phyloP scores from a whole-genome alignment of 192 early-diverging fungal species.

The Coemansia sp. region DNA sequence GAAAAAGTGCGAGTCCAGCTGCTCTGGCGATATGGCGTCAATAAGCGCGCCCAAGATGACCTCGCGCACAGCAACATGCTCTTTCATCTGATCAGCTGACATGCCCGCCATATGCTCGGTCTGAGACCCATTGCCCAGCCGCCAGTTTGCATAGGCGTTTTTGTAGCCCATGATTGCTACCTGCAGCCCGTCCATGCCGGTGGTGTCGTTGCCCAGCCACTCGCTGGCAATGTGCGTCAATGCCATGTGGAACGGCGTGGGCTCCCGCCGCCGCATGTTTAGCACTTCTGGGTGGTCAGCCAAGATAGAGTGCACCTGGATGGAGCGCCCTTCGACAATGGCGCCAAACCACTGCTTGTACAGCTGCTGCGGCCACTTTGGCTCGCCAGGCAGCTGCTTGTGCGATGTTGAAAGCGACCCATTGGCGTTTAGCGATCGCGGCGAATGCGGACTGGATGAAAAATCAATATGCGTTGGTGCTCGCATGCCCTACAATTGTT shows the following conservation, averaged over 20 bases:
- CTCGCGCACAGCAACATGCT: slow-evolving; percentile 49
- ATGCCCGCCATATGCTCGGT: slow-evolving; percentile 43
- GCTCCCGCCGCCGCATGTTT: slow-evolving; percentile 50
- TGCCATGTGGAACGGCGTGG: slow-evolving; percentile 53
- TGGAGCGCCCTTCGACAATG: slow-evolving; percentile 51
- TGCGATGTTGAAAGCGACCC: slow-evolving; percentile 7
- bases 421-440: slow-evolving; percentile 22
- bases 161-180: slow-evolving; percentile 56
- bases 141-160: slow-evolving; percentile 54
- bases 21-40: slow-evolving; percentile 47
- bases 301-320: slow-evolving; percentile 53
- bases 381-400: slow-evolving; percentile 6
- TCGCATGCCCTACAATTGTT: slow-evolving; percentile 44
- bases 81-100: slow-evolving; percentile 50
- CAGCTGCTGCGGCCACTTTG: slow-evolving; percentile 29
- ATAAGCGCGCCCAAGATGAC: slow-evolving; percentile 54
- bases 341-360: slow-evolving; percentile 57
- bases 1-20: slow-evolving; percentile 54
- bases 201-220: slow-evolving; percentile 54
- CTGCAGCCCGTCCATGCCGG: slow-evolving; percentile 57
- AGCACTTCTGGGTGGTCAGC: slow-evolving; percentile 48
- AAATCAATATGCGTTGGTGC: slow-evolving; percentile 54
- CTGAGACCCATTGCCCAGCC: slow-evolving; percentile 46
- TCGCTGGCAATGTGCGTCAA: slow-evolving; percentile 48
- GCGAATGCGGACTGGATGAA: slow-evolving; percentile 32